phyloP scores from a whole-genome alignment of 768 basidiomycete genomes.

The Amanita exitialis region DNA sequence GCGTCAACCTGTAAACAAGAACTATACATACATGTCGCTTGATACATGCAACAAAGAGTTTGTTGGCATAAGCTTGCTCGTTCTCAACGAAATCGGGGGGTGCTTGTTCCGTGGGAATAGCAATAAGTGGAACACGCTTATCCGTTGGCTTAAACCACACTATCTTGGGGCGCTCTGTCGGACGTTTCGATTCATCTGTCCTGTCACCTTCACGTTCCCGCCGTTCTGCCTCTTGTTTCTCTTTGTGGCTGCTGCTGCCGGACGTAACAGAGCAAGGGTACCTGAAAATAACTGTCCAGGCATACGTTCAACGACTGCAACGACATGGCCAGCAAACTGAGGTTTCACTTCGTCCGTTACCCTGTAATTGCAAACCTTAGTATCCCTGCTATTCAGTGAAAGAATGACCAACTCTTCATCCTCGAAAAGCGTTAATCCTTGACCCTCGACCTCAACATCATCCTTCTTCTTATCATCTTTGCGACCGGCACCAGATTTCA shows the following conservation, averaged over 20 bases:
- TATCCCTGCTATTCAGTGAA: not conserved
- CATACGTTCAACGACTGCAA: conserved; percentile 99
- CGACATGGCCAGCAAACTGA: conserved; percentile 97
- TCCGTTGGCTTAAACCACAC: conserved; percentile 99
- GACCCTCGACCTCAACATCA: conserved; percentile 98
- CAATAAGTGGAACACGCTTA: conserved; percentile 96
- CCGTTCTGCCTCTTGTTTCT: conserved; percentile 97
- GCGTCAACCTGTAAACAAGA: not conserved
- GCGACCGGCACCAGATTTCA: conserved; percentile 61
- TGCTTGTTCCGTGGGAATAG: conserved; percentile 98
- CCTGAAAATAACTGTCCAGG: conserved; percentile 98
- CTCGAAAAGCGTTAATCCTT: conserved; percentile 92
- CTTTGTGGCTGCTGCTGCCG: conserved; percentile 94
- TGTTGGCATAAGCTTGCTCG: conserved; percentile 83
- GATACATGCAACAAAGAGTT: conserved; percentile 94
- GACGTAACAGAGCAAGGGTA: conserved; percentile 88
- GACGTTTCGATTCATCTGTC: conserved; percentile 72
- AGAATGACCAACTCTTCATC: conserved; percentile 74
- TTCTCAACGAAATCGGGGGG: conserved; percentile 94
- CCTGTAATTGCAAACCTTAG: conserved; percentile 25
- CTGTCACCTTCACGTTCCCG: conserved; percentile 94
- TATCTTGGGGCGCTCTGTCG: conserved; percentile 90
- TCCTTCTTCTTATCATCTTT: conserved; percentile 99
- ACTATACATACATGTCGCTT: conserved; percentile 78
- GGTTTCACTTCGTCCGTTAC: conserved; percentile 98